A percentile compares a stretch with the other conserved stretches of the same genome.
Conservation (phyloP, 2,329 filamentous ascomycete species). For the Colletotrichum endophyticum region DNA sequence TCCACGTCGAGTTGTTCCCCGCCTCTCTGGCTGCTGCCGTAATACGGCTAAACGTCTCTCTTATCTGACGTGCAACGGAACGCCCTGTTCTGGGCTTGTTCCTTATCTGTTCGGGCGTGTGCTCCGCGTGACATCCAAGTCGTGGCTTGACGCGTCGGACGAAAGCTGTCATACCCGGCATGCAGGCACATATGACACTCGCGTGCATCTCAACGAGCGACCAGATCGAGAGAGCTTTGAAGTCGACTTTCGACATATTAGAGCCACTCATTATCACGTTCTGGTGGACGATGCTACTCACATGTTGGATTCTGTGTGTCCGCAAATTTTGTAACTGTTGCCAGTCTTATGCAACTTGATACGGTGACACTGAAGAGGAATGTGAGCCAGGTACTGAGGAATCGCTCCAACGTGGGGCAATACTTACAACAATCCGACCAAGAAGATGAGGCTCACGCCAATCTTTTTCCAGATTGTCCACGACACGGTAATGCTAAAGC, state of each 20-base stretch:
- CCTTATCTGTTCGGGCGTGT: background rate
- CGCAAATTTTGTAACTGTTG: background rate
- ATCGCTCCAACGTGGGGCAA: background rate
- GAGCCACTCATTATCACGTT: background rate
- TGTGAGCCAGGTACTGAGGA: too few relatives aligned
- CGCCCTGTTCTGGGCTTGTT: background rate
- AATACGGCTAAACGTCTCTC: background rate
- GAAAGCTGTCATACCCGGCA: constrained; percentile 10
- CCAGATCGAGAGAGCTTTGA: background rate
- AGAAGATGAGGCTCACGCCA: constrained; percentile 4
- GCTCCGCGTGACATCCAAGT: background rate
- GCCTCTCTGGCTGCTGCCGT: background rate
- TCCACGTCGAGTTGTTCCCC: background rate
- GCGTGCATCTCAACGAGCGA: constrained; percentile 7
- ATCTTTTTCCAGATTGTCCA: constrained; percentile 2
- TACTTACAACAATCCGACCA: constrained; percentile 1
- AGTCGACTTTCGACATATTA: background rate
- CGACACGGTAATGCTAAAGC: background rate
- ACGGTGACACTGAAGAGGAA: background rate
- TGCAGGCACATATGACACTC: constrained; percentile 15
- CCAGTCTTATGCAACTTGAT: constrained; percentile 1
- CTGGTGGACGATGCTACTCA: background rate
- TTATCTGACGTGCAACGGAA: background rate
- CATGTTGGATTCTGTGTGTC: background rate
- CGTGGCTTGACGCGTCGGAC: background rate